Percentiles rank a stretch among this genome's conserved stretches.
phyloP scores from a whole-genome alignment of 225 moss, liverwort and hornwort species.

The Asterella californica region DNA sequence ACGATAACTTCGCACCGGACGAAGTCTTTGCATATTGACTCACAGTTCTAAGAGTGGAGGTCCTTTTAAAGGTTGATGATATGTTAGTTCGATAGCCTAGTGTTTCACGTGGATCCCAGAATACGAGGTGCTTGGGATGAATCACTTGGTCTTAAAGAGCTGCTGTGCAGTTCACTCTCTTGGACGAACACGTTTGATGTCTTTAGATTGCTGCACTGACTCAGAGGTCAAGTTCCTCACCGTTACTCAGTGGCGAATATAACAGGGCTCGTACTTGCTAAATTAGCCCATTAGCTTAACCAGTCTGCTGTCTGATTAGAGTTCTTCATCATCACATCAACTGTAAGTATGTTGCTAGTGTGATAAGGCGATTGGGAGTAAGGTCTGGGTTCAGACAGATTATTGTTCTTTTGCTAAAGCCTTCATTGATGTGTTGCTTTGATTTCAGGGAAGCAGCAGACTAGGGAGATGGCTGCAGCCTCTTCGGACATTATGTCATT shows the following conservation, averaged over 20 bases:
- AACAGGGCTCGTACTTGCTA: too few relatives aligned
- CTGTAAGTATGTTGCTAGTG: not conserved
- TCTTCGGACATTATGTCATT: conserved; percentile 61
- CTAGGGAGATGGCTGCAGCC: conserved; percentile 30
- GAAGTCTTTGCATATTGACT: not conserved
- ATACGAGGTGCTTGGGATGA: not conserved
- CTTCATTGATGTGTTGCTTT: not conserved
- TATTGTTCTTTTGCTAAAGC: not conserved
- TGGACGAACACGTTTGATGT: too few relatives aligned
- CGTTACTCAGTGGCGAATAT: too few relatives aligned
- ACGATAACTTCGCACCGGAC: not conserved
- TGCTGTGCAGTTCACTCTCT: not conserved
- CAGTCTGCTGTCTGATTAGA: too few relatives aligned
- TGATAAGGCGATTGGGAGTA: not conserved
- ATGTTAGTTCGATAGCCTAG: not conserved
- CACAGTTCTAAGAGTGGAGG: not conserved
- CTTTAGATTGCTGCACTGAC: too few relatives aligned
- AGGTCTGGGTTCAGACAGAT: not conserved
- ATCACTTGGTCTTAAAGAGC: not conserved
- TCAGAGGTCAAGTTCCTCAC: too few relatives aligned
- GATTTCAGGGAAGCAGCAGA: conserved; percentile 58
- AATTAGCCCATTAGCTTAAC: too few relatives aligned
- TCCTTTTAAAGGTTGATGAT: not conserved
- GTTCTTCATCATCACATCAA: too few relatives aligned
- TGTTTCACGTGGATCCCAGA: not conserved